phyloP scores from a whole-genome alignment of 768 basidiomycete species.

The Rhodosporidiobolus sp. region DNA sequence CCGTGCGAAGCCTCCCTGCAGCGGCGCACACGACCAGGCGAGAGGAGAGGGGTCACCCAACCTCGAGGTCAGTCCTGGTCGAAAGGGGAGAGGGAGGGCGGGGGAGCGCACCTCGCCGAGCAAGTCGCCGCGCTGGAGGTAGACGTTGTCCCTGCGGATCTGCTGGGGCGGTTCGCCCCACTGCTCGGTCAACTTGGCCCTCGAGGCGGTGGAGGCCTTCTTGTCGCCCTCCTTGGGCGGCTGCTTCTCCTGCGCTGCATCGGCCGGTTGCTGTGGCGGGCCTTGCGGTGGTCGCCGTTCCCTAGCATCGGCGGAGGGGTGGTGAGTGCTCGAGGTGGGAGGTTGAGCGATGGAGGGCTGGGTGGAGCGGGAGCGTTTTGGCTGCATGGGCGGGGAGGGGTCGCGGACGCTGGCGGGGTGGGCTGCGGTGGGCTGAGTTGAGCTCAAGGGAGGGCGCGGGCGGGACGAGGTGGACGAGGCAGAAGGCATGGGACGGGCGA shows the following conservation, averaged over 20 bases:
- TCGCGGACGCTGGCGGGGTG: too few relatives aligned
- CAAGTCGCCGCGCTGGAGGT: constrained; percentile 39
- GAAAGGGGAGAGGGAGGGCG: neutral
- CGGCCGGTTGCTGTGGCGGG: neutral
- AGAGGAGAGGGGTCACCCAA: neutral
- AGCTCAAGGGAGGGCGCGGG: too few relatives aligned
- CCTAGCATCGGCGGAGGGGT: neutral
- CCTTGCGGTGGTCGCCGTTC: neutral
- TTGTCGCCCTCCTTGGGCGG: neutral
- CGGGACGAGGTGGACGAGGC: too few relatives aligned
- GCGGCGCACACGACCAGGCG: neutral
- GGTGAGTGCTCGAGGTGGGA: neutral
- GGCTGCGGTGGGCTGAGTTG: too few relatives aligned
- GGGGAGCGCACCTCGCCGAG: constrained; percentile 39
- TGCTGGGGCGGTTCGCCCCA: constrained; percentile 40
- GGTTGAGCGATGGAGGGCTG: neutral
- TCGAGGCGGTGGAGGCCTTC: neutral
- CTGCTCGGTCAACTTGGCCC: constrained; percentile 41
- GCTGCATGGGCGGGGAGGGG: too few relatives aligned
- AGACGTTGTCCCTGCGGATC: constrained; percentile 31
- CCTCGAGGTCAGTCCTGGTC: neutral
- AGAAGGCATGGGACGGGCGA: neutral
- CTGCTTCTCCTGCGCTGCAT: neutral
- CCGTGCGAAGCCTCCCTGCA: constrained; percentile 84
- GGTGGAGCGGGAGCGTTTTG: neutral